Percentiles rank a stretch among this genome's conserved stretches.
Evolutionary conservation across 2,329 filamentous ascomycete genomes (phyloP).

Genomic region (Metarhizium sp.): DNA sequence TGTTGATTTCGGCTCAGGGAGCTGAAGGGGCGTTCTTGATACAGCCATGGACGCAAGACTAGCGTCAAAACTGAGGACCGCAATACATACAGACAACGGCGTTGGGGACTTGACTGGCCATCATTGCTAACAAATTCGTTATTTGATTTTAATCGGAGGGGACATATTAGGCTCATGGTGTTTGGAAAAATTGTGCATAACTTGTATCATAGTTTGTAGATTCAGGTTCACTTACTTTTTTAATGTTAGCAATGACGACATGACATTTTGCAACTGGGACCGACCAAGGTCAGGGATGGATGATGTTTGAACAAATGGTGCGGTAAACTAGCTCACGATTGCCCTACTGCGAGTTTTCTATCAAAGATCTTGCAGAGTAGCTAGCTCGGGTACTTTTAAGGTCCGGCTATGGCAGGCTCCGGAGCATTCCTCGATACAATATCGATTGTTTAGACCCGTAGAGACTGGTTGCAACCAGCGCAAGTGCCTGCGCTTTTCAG

Average conservation of each 20-base stretch:
- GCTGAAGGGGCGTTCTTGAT: not conserved
- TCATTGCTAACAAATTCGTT: not conserved
- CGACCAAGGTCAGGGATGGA: no score
- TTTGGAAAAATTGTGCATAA: constrained; percentile 4
- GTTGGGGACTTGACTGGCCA: not conserved
- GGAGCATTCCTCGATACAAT: no score
- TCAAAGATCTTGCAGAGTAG: no score
- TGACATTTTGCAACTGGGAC: no score
- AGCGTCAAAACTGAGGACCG: not conserved
- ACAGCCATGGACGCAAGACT: not conserved
- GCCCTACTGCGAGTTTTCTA: no score
- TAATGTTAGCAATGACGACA: not conserved
- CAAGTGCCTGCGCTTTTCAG: no score
- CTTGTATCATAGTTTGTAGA: not conserved
- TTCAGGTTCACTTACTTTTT: not conserved
- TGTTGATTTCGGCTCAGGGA: not conserved
- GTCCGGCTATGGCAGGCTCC: no score
- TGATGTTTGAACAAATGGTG: no score
- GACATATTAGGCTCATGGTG: constrained; percentile 1
- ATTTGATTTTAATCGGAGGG: not conserved
- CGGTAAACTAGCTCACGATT: no score
- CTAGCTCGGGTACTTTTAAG: no score
- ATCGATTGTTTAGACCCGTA: no score
- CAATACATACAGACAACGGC: not conserved
- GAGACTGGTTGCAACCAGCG: no score